Conservation (phyloP, 441 rosid genomes). For the Adansonia grandidieri region DNA sequence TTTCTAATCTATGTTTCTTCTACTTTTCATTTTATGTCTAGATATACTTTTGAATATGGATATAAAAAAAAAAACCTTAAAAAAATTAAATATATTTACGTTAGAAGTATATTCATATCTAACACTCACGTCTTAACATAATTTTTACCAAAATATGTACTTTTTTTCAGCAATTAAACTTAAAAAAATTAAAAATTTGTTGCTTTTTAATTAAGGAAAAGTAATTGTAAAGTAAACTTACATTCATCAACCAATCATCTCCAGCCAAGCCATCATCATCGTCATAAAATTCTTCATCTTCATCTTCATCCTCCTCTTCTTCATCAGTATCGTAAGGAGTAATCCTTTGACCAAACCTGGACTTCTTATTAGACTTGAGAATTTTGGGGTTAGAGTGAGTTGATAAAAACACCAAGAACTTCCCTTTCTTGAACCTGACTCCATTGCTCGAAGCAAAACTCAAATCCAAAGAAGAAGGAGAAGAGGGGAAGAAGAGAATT, state of each 20-base stretch:
- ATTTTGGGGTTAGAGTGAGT: slow-evolving; percentile 81
- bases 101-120: too few species aligned
- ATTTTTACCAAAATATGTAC: background rate
- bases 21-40: too few species aligned
- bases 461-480: slow-evolving; percentile 29
- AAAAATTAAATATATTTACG: too few species aligned
- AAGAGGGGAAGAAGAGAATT: slow-evolving; percentile 26
- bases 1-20: background rate
- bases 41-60: too few species aligned
- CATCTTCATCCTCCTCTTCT: slow-evolving; percentile 38
- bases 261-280: slow-evolving; percentile 39
- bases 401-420: slow-evolving; percentile 51
- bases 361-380: slow-evolving; percentile 70
- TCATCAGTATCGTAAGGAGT: slow-evolving; percentile 56
- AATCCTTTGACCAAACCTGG: slow-evolving; percentile 56
- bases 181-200: background rate
- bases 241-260: slow-evolving; percentile 59
- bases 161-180: background rate
- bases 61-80: too few species aligned
- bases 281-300: slow-evolving; percentile 28
- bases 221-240: slow-evolving; percentile 36
- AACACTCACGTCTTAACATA: background rate
- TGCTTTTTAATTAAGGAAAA: background rate
- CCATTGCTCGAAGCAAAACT: slow-evolving; percentile 18
- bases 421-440: slow-evolving; percentile 16